phyloP scores from a whole-genome alignment of 2,329 filamentous ascomycete species.

The Endothia cerciana region DNA sequence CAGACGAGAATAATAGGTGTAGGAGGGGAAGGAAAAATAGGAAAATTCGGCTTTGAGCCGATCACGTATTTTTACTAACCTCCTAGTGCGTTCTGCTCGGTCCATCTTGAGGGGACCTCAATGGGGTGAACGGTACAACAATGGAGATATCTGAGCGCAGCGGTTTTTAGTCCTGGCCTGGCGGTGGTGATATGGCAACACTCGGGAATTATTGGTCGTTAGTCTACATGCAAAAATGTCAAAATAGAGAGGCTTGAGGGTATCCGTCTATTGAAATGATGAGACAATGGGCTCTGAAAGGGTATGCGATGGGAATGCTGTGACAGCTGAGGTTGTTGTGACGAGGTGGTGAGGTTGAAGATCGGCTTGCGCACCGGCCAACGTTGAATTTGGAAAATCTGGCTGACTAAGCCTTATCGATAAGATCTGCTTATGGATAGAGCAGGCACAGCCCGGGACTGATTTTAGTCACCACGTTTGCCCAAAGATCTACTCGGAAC shows the following conservation, averaged over 20 bases:
- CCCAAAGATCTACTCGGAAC: too few relatives aligned
- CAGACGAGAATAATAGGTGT: background rate
- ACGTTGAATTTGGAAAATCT: constrained; percentile 3
- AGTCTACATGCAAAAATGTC: background rate
- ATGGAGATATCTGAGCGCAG: background rate
- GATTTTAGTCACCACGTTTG: background rate
- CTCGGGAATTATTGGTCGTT: background rate
- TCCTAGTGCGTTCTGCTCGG: constrained; percentile 27
- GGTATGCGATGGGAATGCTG: background rate
- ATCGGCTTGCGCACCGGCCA: background rate
- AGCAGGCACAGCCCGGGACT: background rate
- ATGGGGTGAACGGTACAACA: background rate
- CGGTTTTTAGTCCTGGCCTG: background rate
- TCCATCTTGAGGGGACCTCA: constrained; percentile 23
- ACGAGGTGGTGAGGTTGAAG: background rate
- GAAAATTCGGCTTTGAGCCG: background rate
- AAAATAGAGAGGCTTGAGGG: background rate
- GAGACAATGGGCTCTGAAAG: background rate
- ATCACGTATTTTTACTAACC: constrained; percentile 19
- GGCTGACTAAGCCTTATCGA: constrained; percentile 18
- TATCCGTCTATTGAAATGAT: background rate
- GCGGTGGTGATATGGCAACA: background rate
- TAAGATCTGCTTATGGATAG: background rate
- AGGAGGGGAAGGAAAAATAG: background rate
- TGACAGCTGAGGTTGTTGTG: background rate